Base-by-base conservation (phyloP, 2,329 filamentous ascomycete genomes). In the Ophiostoma himal-ulmi region DNA sequence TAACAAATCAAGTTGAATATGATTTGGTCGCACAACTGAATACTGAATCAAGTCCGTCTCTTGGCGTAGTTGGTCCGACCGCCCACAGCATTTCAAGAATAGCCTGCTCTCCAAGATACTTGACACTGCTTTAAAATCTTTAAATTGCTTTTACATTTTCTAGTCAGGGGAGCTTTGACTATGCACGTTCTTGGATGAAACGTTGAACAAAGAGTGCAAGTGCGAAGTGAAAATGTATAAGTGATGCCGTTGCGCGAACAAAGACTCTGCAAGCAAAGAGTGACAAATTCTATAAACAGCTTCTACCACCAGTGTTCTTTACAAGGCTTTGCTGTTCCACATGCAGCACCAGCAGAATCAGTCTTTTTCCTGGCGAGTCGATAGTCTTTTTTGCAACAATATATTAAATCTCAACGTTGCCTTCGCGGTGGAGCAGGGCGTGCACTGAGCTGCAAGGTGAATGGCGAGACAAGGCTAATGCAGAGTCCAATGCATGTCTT, bases 401-500 rank as follows among this genome's bases (percentile, higher is more conserved):
- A 39, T 39, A 8, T 39, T 39, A 39, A 39, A 39, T 11, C 1
- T 8, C n/a, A 57, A 30, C 52, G 52, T 57, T 13, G 52, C 52
- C 22, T 57, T 14, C n/a, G 17, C 13, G 52, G 30, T 57, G 52
- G 52, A 57, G 52, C 52, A 54, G 3, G 41, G 44, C 17, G 14
- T 48, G 44, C 44, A 44, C 41, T 44, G 30, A 3, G 48, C 52
- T 57, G 52, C 52, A 57, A 57, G 8, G n/a, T 26, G n/a, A 3
- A 30, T 62, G 57, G 57, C 57, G 57, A 30, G 57, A 62, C 57
- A 34, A 34, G 26, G 26, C 57, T 62, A 62, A 62, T 62, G 57
- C 57, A 62, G 26, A 57, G 52, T 22, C 57, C 57, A 62, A 62
- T 62, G 57, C 57, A 62, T 10, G 52, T 57, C 52, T 57, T 14